Evolutionary conservation across 345 rosid genomes (phyloP).

Genomic region (Eutrema heterophyllum): DNA sequence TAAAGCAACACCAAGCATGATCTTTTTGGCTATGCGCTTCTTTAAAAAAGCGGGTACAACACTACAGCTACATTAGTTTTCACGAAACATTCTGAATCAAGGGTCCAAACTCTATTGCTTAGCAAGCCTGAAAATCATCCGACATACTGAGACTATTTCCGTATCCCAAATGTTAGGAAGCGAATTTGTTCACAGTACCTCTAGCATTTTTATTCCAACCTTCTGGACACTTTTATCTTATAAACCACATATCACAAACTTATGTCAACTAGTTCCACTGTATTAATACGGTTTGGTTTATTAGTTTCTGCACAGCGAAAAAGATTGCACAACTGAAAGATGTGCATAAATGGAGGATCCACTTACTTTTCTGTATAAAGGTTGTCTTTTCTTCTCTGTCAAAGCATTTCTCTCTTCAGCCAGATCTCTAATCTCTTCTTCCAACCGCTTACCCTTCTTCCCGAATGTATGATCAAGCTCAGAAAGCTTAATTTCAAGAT

Average conservation of each 20-base stretch:
- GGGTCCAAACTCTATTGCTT: not conserved
- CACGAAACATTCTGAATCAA: not conserved
- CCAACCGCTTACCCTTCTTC: conserved; percentile 79
- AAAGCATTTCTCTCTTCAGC: conserved; percentile 92
- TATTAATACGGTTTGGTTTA: not conserved
- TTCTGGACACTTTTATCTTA: not conserved
- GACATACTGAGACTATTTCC: not conserved
- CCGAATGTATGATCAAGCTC: conserved; percentile 91
- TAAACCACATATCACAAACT: not conserved
- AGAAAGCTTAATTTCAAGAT: conserved; percentile 77
- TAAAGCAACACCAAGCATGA: not conserved
- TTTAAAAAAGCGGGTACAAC: not conserved
- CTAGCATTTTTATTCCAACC: not conserved
- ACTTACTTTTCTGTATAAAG: conserved; percentile 76
- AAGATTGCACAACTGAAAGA: not conserved
- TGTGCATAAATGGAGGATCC: not conserved
- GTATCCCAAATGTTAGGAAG: not conserved
- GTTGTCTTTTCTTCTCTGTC: conserved; percentile 81
- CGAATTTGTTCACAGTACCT: not conserved
- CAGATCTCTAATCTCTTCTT: conserved; percentile 88
- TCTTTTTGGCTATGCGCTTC: not conserved
- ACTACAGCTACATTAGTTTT: not conserved
- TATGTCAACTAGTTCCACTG: not conserved
- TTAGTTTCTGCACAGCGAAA: not conserved
- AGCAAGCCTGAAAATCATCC: not conserved